Base-by-base conservation (phyloP, 371 early-diverging fungal species). In the Mucor sp. region DNA sequence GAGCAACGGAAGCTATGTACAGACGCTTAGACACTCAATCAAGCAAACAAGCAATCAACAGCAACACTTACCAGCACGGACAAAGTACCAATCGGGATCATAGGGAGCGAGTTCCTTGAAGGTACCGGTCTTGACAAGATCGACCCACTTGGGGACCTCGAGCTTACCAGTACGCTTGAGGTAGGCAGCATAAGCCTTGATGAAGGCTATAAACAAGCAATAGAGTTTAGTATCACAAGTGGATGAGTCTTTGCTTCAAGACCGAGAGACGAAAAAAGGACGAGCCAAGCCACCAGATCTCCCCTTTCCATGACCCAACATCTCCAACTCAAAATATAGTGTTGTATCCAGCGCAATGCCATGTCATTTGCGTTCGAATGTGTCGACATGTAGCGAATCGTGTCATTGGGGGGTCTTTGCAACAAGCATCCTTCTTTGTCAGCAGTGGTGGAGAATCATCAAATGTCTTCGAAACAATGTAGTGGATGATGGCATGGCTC, bases 71-170 rank as follows among this genome's bases (percentile, higher is more conserved):
- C 93, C 95, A 70, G 95, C 95, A 74, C 97, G 95, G 67, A 95
- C 85, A 88, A 94, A 98, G 93, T 89, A 98, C 98, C 98, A 98
- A 89, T 98, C 98, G 64, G 94, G 93, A 80, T 98, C 97, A 85
- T 94, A 92, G 50, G 99, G 99, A 76, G 94, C 93, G 63, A 95
- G 87, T 86, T 97, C 97, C 91, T 96, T 97, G 92, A 84, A 87
- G 75, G 94, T 86, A 71, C 89, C 95, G 71, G 97, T 96, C 91
- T 98, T 98, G 86, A 94, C 97, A 72, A 95, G 83, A 81, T 98
- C 97, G 71, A 95, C 94, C 97, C 97, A 97, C 86, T 91, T 93
- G 81, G 97, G 99, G 74, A 98, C 92, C 80, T 94, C 94, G 79
- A 98, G 91, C 90, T 96, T 95, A 76, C 97, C 98, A 70, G 95